Evolutionary conservation across 2,329 filamentous ascomycete species (phyloP).

Genomic region (Colletotrichum sp.): DNA sequence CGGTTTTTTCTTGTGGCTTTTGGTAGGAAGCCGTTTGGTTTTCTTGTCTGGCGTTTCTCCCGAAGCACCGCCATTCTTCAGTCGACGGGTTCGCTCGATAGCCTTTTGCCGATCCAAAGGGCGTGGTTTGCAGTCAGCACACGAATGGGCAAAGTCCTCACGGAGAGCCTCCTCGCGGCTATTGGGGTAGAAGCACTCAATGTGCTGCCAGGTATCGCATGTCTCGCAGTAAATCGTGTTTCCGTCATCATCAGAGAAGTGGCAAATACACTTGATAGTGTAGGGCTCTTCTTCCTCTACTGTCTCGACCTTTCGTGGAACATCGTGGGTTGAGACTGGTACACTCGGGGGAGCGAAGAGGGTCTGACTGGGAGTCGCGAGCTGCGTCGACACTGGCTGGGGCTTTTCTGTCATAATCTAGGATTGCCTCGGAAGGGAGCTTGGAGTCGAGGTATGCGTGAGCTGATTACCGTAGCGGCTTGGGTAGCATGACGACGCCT

Average conservation of each 20-base stretch:
- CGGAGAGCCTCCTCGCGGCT: conserved; percentile 75
- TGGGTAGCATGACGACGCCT: conserved; percentile 66
- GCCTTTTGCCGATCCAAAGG: conserved; percentile 76
- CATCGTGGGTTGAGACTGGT: conserved; percentile 43
- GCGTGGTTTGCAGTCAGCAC: conserved; percentile 85
- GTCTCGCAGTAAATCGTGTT: conserved; percentile 96
- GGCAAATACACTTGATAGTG: conserved; percentile 98
- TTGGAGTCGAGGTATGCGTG: conserved; percentile 39
- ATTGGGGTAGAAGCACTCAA: conserved; percentile 88
- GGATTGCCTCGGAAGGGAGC: conserved; percentile 46
- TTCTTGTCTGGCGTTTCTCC: conserved; percentile 70
- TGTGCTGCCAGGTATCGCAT: conserved; percentile 98
- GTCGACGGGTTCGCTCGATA: conserved; percentile 71
- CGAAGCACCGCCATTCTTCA: conserved; percentile 47
- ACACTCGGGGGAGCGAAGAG: conserved; percentile 45
- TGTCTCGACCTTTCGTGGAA: conserved; percentile 53
- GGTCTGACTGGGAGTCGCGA: conserved; percentile 60
- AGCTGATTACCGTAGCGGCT: conserved; percentile 55
- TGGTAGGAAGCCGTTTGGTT: conserved; percentile 75
- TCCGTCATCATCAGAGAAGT: conserved; percentile 92
- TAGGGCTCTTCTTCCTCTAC: conserved; percentile 80
- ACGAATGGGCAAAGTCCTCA: conserved; percentile 80
- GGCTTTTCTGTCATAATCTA: conserved; percentile 70
- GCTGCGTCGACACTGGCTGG: conserved; percentile 58
- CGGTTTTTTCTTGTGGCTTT: conserved; percentile 86